Base-by-base conservation (phyloP, 2,329 filamentous ascomycete genomes). In the Cryphonectria nitschkei region DNA sequence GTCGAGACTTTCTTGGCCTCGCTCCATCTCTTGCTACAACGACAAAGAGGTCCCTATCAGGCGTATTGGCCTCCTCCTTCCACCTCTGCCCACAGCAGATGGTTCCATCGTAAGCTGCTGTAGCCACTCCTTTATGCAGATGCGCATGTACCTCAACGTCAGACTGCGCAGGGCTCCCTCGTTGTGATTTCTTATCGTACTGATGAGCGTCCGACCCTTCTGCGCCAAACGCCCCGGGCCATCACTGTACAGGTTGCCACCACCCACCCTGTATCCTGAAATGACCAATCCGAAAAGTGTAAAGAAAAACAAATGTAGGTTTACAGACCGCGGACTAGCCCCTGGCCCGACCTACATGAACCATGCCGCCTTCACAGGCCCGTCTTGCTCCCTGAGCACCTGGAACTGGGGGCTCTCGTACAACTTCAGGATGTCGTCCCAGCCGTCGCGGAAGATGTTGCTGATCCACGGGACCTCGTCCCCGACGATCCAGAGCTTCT, bases 401-500 rank as follows among this genome's bases (percentile, higher is more conserved):
- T 65, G 68, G 16, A 72, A 72, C 32, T 65, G 61, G 9, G 63
- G 50, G 54, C 71, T 72, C 66, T 72, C 65, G 32, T 72, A 72
- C 7, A 71, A 58, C 22, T 54, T 62, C 56, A 72, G 26, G 16
- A 72, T 39, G 29, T 71, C 68, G 19, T 66, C 65, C 71, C 71
- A 71, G 43, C 68, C 71, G 6, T 61, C 65, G 16, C 16, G 54
- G 37, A 70, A 70, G 9, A 71, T 70, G 16, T 63, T 60, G 65
- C 58, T 70, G 11, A 65, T 70, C 71, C 71, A 72, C 6, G 43
- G 46, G n/a, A 64, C 62, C 3, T 37, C 26, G 16, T 68, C 68
- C 8, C 65, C 65, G 2, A 66, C 43, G 34, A 68, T 68, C 71
- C 71, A 72, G 29, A 72, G 63, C 68, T 72, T 72, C 46, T 72